Evolutionary conservation across 306 rosid species (phyloP).

Genomic region (Sphenostylis stenocarpa): DNA sequence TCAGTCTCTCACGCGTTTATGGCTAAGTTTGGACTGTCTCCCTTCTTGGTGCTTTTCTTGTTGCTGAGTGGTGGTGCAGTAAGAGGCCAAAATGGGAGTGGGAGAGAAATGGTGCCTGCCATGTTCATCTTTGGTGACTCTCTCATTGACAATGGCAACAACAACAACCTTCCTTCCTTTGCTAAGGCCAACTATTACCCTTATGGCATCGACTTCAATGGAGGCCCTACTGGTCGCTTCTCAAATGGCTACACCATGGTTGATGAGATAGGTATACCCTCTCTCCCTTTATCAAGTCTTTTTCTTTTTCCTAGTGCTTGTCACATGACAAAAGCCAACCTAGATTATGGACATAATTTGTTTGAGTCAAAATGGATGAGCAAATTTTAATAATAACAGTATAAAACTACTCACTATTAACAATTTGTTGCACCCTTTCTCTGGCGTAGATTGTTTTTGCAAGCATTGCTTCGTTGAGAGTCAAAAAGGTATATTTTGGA

Average conservation of each 20-base stretch:
- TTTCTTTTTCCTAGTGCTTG: background rate
- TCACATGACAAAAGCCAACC: background rate
- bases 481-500: background rate
- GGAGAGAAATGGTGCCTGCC: conserved; percentile 74
- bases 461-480: background rate
- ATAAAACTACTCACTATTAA: background rate
- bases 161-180: conserved; percentile 77
- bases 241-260: conserved; percentile 88
- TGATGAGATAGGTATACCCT: conserved; percentile 62
- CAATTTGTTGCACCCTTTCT: background rate
- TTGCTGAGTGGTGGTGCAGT: conserved; percentile 22
- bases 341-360: background rate
- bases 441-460: background rate
- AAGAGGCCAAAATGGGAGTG: conserved; percentile 42
- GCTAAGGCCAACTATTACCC: conserved; percentile 95
- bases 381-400: too few species aligned
- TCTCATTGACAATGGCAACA: conserved; percentile 91
- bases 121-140: conserved; percentile 95
- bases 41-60: conserved; percentile 28
- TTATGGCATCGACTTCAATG: conserved; percentile 86
- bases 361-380: background rate
- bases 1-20: conserved; percentile 15
- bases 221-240: conserved; percentile 92
- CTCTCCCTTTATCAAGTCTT: background rate
- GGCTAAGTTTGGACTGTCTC: conserved; percentile 40